Evolutionary conservation across 257 asterid species (phyloP).

Genomic region (Echites panduratus): DNA sequence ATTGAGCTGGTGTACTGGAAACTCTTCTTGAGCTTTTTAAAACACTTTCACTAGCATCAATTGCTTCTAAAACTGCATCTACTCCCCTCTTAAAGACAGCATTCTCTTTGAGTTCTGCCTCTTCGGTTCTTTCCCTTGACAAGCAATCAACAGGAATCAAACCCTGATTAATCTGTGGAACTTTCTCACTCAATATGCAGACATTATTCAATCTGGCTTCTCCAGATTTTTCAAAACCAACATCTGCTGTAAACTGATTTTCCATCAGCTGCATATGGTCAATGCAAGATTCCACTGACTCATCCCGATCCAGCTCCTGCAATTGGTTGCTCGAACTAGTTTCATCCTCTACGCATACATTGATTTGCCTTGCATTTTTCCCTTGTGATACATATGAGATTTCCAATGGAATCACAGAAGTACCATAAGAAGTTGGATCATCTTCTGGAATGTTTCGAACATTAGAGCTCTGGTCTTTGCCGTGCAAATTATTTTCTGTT

Average conservation of each 20-base stretch:
- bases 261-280: not conserved
- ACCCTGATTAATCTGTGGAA: not conserved
- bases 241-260: conserved; percentile 1
- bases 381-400: conserved; percentile 3
- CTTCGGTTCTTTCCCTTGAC: conserved; percentile 16
- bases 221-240: conserved; percentile 22
- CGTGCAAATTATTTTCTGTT: conserved; percentile 20
- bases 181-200: conserved; percentile 22
- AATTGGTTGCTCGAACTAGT: conserved; percentile 15
- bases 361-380: conserved; percentile 11
- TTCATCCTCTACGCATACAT: conserved; percentile 21
- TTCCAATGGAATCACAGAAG: conserved; percentile 18
- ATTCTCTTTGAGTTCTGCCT: conserved; percentile 21
- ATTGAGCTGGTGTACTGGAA: conserved; percentile 19
- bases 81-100: conserved; percentile 20
- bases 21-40: conserved; percentile 25
- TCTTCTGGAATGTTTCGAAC: conserved; percentile 20
- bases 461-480: conserved; percentile 25
- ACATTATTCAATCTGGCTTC: conserved; percentile 21
- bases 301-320: conserved; percentile 22
- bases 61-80: conserved; percentile 23
- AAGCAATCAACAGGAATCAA: not conserved
- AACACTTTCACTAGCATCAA: conserved; percentile 21
- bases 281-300: conserved; percentile 19
- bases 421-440: conserved; percentile 20